phyloP scores from a whole-genome alignment of 2,329 filamentous ascomycete species.

The Alternaria atra region DNA sequence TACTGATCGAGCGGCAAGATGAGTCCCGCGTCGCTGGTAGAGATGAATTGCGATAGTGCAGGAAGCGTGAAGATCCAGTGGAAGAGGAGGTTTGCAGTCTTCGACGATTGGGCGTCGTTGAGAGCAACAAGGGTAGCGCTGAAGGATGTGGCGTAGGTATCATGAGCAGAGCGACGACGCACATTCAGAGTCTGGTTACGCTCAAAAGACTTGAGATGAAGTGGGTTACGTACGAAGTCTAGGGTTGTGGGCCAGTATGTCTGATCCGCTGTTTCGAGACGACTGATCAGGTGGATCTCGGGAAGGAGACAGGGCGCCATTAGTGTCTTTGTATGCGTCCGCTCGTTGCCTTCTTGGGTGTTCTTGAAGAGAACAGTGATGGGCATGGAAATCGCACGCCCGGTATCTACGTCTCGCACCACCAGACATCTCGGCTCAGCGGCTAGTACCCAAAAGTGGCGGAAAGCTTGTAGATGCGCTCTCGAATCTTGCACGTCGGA shows the following conservation, averaged over 20 bases:
- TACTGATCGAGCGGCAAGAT: constrained; percentile 53
- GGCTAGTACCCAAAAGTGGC: constrained; percentile 96
- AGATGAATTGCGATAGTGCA: constrained; percentile 55
- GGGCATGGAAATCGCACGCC: constrained; percentile 78
- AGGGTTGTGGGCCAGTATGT: constrained; percentile 84
- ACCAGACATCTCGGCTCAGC: constrained; percentile 89
- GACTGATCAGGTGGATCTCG: constrained; percentile 69
- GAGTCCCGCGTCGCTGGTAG: constrained; percentile 67
- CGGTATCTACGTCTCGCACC: constrained; percentile 84
- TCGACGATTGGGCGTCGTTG: constrained; percentile 63
- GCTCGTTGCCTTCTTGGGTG: constrained; percentile 2
- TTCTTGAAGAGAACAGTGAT: constrained; percentile 70
- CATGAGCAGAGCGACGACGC: constrained; percentile 67
- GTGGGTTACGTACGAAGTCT: constrained; percentile 72
- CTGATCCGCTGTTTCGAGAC: constrained; percentile 69
- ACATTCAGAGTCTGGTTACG: constrained; percentile 78
- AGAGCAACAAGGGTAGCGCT: constrained; percentile 77
- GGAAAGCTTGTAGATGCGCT: constrained; percentile 93
- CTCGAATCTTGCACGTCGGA: constrained; percentile 90
- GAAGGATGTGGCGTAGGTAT: constrained; percentile 72
- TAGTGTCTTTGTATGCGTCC: constrained; percentile 36
- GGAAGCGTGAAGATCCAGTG: constrained; percentile 78
- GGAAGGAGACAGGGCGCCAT: constrained; percentile 68
- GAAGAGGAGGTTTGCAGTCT: constrained; percentile 60
- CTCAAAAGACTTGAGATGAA: constrained; percentile 70